Evolutionary conservation across 441 rosid genomes (phyloP).

Genomic region (Rhodomyrtus psidioides): DNA sequence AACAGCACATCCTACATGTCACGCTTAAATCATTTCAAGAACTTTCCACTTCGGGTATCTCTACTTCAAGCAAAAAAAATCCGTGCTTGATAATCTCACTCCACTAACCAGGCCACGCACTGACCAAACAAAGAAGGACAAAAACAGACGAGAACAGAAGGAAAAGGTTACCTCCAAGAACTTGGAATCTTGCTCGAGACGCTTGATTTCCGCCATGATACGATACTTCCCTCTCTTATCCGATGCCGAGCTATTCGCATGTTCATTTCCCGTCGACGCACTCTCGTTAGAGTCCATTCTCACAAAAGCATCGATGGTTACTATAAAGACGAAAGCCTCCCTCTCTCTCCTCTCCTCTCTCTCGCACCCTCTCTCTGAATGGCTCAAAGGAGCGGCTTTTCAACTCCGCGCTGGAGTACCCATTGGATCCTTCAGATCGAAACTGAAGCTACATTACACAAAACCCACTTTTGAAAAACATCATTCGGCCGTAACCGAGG

Average conservation of each 20-base stretch:
- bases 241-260: neutral
- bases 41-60: neutral
- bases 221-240: constrained; percentile 55
- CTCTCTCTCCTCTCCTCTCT: neutral
- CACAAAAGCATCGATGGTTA: neutral
- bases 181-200: constrained; percentile 45
- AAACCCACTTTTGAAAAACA: neutral
- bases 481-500: neutral
- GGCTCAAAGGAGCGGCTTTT: neutral
- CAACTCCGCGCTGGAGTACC: neutral
- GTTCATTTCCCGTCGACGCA: neutral
- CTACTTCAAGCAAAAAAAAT: neutral
- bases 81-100: neutral
- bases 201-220: constrained; percentile 56
- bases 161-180: constrained; percentile 37
- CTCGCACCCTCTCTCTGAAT: neutral
- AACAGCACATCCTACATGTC: neutral
- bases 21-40: neutral
- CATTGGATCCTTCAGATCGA: neutral
- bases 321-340: neutral
- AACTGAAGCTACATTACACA: neutral
- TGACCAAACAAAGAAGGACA: neutral
- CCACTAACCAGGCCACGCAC: neutral
- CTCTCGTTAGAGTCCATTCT: neutral
- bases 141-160: neutral